These are phyloP conservation scores for Microbotryum saponariae DNA, from an alignment of 1,284 basidiomycete species.

Conservation along the genomic window DNA sequence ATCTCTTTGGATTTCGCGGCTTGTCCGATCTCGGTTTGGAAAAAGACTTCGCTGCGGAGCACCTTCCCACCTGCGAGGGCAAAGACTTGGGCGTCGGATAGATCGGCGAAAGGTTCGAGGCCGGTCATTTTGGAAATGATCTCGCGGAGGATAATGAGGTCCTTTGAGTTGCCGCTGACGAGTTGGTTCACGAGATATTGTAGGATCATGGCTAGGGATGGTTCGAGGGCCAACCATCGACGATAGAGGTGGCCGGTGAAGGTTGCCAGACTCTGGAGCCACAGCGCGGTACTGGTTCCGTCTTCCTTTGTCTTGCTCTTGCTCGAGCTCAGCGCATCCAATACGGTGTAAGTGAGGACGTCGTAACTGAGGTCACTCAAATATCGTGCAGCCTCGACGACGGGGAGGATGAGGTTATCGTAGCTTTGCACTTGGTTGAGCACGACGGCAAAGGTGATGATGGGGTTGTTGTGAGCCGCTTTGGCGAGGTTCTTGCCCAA, in stretches of 20 bases:
- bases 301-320: slow-evolving; percentile 84
- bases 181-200: slow-evolving; percentile 89
- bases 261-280: slow-evolving; percentile 86
- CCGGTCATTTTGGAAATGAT: slow-evolving; percentile 93
- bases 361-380: slow-evolving; percentile 89
- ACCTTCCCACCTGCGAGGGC: slow-evolving; percentile 85
- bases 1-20: slow-evolving; percentile 6
- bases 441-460: slow-evolving; percentile 79
- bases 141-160: slow-evolving; percentile 83
- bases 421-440: slow-evolving; percentile 95
- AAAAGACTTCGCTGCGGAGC: slow-evolving; percentile 67
- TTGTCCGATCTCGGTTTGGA: slow-evolving; percentile 33
- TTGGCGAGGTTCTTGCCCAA: slow-evolving; percentile 85
- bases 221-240: slow-evolving; percentile 65
- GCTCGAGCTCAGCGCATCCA: slow-evolving; percentile 70
- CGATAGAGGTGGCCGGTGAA: slow-evolving; percentile 90
- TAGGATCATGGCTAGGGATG: slow-evolving; percentile 64
- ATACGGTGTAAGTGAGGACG: slow-evolving; percentile 76
- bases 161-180: slow-evolving; percentile 60
- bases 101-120: slow-evolving; percentile 78
- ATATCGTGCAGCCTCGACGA: slow-evolving; percentile 84
- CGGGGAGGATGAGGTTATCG: slow-evolving; percentile 82
- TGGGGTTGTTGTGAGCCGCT: slow-evolving; percentile 86
- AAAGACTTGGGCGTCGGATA: slow-evolving; percentile 78
- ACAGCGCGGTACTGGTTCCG: slow-evolving; percentile 82